Percentiles rank a stretch among this genome's conserved stretches.
These are phyloP conservation scores for Acanthamoeba lenticulata DNA, from an alignment of 208 protist species.

Conservation along the genomic window DNA sequence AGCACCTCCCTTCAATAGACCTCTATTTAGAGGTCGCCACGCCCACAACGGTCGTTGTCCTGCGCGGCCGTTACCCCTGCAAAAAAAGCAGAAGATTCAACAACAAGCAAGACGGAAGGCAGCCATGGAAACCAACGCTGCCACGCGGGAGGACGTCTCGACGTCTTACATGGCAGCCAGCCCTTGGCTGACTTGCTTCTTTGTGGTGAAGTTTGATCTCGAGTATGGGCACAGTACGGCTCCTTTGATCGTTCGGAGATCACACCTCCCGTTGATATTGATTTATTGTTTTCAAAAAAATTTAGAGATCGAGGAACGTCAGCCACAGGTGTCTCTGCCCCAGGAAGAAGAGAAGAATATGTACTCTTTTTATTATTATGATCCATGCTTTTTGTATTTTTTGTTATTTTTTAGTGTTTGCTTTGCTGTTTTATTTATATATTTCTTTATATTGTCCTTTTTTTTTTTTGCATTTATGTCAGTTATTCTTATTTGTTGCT, in stretches of 20 bases:
- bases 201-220: constrained; percentile 9
- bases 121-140: too few species aligned
- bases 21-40: too few species aligned
- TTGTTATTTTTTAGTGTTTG: background rate
- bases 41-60: too few species aligned
- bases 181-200: constrained; percentile 40
- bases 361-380: background rate
- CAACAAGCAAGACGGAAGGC: too few species aligned
- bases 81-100: too few species aligned
- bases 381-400: background rate
- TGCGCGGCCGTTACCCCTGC: too few species aligned
- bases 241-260: background rate
- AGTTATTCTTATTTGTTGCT: background rate
- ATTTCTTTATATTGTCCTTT: background rate
- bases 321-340: background rate
- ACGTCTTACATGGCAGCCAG: background rate
- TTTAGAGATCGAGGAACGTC: background rate
- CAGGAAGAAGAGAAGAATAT: constrained; percentile 16
- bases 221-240: constrained; percentile 26
- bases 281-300: background rate
- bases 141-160: background rate
- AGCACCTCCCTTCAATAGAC: too few species aligned
- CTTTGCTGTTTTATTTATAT: background rate
- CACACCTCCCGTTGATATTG: background rate
- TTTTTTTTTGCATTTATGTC: background rate